Evolutionary conservation across 1,139 yeast species (phyloP), one percentile per base, ranked within the genome.

Genomic region (Zygosaccharomyces pseudobailii): DNA sequence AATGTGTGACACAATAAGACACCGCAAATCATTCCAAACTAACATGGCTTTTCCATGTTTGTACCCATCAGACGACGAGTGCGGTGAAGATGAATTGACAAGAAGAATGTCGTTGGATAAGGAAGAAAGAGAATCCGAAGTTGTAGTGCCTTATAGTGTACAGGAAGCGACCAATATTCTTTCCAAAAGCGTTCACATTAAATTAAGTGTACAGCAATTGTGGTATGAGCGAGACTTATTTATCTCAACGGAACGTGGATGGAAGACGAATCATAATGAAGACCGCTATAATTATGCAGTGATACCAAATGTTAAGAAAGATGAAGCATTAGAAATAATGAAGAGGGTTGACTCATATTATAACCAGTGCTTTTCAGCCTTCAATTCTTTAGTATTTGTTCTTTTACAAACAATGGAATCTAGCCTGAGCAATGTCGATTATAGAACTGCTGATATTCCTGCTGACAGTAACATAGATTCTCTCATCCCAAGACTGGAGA

Each of bases 21-120:
- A 50, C 41, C 76, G 88, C 54, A 82, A 84, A 55, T 79, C 87
- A 47, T 87, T 83, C 57, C 90, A 87, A 66, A 79, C 92, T 0
- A 86, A 87, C 61, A 87, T 84, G 57, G 76, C 83, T 9, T 84
- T 79, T 70, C 97, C 97, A 0, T 80, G 87, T 54, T 72, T 88
- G 4, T 85, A 83, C 58, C 96, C 96, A 0, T 69, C 73, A 1
- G 70, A 62, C 32, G 58, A 61, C 8, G 59, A 56, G 31, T 58
- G 57, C n/a, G 62, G 55, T 4, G 21, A 41, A 3, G 56, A 56
- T 35, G 51, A 49, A 7, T 47, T 61, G 7, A 48, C 53, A 2
- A 48, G 49, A 31, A 55, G 49, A 42, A 45, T 54, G 25, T 28
- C 45, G 7, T 25, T 42, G 5, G 34, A 44, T 28, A 28, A 43